Conservation (phyloP, 75 land plant genomes). For the Picea sitchensis region DNA sequence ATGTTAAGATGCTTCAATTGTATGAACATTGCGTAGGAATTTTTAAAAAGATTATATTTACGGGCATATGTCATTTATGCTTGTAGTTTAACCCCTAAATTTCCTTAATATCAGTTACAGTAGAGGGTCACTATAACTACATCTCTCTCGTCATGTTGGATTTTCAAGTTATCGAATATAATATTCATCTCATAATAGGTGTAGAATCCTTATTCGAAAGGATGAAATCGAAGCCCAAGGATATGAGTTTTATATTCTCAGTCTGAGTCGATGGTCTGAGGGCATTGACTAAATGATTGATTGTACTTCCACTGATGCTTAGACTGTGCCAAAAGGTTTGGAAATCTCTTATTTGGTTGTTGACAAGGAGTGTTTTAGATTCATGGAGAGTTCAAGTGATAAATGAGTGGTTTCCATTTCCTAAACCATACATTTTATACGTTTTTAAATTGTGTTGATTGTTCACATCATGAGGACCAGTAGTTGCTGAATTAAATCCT, state of each 20-base stretch:
- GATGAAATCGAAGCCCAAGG: constrained; percentile 14
- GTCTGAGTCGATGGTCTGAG: constrained; percentile 23
- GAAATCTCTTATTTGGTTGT: constrained; percentile 54
- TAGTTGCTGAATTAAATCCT: constrained; percentile 2
- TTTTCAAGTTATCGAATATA: constrained; percentile 66
- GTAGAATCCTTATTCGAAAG: constrained; percentile 56
- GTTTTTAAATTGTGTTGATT: constrained; percentile 41
- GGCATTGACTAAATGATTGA: constrained; percentile 48
- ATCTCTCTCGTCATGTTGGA: constrained; percentile 69
- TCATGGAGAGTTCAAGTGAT: constrained; percentile 51
- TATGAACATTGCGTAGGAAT: no score
- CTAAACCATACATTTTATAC: constrained; percentile 35
- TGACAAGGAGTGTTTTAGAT: constrained; percentile 43
- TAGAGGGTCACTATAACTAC: constrained; percentile 4
- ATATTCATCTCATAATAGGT: constrained; percentile 66
- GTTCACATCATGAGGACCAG: constrained; percentile 19
- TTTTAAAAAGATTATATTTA: no score
- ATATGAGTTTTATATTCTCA: constrained; percentile 9
- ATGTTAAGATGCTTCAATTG: no score
- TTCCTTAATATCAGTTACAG: no score
- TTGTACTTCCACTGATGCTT: constrained; percentile 47
- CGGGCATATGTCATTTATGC: no score
- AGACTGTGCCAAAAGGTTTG: constrained; percentile 65
- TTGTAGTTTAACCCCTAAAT: no score
- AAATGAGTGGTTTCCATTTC: constrained; percentile 28